Evolutionary conservation across 139 green algal species (phyloP), one percentile per base, ranked within the genome.

Genomic region (Tetradesmus lagerheimii): DNA sequence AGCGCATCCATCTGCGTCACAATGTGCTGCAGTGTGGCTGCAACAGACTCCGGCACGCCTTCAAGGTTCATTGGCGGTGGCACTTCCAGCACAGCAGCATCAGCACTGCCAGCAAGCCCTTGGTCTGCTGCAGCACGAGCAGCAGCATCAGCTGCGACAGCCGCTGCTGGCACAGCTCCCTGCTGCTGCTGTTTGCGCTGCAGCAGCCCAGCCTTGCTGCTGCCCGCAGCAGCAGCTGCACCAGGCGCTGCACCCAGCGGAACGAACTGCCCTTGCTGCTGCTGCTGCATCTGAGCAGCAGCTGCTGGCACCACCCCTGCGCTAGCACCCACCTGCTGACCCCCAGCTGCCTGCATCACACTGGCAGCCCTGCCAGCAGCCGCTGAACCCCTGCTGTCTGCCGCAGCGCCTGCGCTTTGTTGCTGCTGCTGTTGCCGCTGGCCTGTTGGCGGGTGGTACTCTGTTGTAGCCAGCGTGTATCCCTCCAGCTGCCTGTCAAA

Each of bases 401-500:
- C 37, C 14, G 11, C 9, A 34, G 41, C 5, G 8, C 35, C 23
- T 41, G 77, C 4, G 14, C 67, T 78, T 53, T 4, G n/a, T 20
- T 15, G 80, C 64, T 14, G n/a, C 29, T 29, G 34, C 80, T 45
- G 81, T 23, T 57, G n/a, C 14, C 27, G 23, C 75, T 66, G 76
- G 62, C 38, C 85, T 43, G 31, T 67, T 66, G 14, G 31, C 34
- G 84, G 89, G 35, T 89, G 84, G 57, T 89, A 80, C 38, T 35
- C 34, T 29, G 76, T 66, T 75, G 83, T 82, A 34, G 88, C 67
- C 66, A 88, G 34, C 86, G 43, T 93, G 88, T 94, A 94, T 35
- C 96, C 93, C 47, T 96, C 91, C 90, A 97, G 74, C 87, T 93
- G 90, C 23, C 95, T 90, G 90, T 99, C 96, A 92, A 98, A 99